Percentiles rank a stretch among this genome's conserved stretches.
Evolutionary conservation across 1,284 basidiomycete genomes (phyloP).

Genomic region (Cryptococcus floricola): DNA sequence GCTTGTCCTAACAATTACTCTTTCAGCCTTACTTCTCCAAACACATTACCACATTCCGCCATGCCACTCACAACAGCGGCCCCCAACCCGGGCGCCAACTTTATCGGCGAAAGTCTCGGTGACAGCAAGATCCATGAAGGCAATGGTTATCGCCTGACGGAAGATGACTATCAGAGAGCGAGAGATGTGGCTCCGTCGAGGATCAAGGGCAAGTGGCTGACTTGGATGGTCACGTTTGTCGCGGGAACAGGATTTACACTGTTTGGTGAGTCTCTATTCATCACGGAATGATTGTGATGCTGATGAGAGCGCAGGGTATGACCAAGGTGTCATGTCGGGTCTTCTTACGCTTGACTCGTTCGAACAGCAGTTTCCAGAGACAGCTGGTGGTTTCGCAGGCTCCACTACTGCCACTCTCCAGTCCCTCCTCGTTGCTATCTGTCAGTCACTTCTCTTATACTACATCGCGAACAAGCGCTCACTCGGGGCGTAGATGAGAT

Average conservation of each 20-base stretch:
- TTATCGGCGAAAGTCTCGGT: no score
- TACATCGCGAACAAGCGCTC: neutral
- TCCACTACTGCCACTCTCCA: conserved; percentile 31
- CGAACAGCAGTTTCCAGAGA: conserved; percentile 28
- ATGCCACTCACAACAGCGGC: no score
- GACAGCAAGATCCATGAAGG: no score
- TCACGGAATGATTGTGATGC: neutral
- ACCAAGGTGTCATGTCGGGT: conserved; percentile 40
- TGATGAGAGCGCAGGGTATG: neutral
- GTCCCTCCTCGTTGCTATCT: conserved; percentile 45
- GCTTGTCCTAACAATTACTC: no score
- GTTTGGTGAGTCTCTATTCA: conserved; percentile 25
- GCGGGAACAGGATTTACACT: conserved; percentile 17
- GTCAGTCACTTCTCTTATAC: conserved; percentile 11
- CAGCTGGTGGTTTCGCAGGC: conserved; percentile 19
- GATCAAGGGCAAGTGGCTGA: conserved; percentile 6
- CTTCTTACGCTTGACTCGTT: conserved; percentile 41
- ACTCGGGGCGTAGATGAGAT: conserved; percentile 34
- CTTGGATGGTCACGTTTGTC: conserved; percentile 48
- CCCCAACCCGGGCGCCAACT: no score
- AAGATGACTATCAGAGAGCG: conserved; percentile 29
- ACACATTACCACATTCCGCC: no score
- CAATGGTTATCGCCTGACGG: neutral
- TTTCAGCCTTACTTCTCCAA: no score
- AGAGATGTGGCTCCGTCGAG: conserved; percentile 23